Evolutionary conservation across 2,329 filamentous ascomycete species (phyloP).

Genomic region (Cordyceps javanica): DNA sequence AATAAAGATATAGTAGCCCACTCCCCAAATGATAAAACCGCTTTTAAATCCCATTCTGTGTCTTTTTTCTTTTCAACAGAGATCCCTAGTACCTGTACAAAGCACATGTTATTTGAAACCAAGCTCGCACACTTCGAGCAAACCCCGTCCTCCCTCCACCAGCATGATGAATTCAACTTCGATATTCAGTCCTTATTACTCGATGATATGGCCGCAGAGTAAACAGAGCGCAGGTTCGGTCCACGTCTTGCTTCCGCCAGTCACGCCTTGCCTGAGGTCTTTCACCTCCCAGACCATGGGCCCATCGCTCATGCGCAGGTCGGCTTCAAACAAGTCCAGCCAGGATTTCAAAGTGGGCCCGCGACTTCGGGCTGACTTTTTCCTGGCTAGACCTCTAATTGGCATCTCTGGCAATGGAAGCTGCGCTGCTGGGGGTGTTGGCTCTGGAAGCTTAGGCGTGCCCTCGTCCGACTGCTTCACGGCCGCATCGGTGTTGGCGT

Average conservation of each 20-base stretch:
- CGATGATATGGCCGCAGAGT: constrained; percentile 41
- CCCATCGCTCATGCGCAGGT: constrained; percentile 38
- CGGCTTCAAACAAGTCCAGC: constrained; percentile 45
- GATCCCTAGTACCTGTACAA: neutral
- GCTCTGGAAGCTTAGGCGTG: constrained; percentile 25
- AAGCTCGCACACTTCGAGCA: too few relatives aligned
- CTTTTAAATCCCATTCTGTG: neutral
- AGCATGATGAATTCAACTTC: neutral
- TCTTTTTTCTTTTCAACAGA: neutral
- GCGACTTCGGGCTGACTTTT: constrained; percentile 32
- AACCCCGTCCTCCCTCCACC: neutral
- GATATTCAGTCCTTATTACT: constrained; percentile 22
- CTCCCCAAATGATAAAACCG: neutral
- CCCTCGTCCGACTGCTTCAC: constrained; percentile 29
- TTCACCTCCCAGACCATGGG: constrained; percentile 45
- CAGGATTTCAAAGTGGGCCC: constrained; percentile 37
- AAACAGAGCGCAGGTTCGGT: constrained; percentile 44
- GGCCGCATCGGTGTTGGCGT: constrained; percentile 33
- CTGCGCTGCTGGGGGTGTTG: constrained; percentile 18
- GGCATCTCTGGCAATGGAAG: neutral
- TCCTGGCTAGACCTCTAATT: constrained; percentile 22
- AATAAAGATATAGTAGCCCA: neutral
- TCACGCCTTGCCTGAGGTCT: constrained; percentile 42
- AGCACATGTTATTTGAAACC: neutral
- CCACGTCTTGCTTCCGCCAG: constrained; percentile 47